These are phyloP conservation scores for Fagopyrum tataricum DNA, from an alignment of 148 eudicot species.

Conservation along the genomic window DNA sequence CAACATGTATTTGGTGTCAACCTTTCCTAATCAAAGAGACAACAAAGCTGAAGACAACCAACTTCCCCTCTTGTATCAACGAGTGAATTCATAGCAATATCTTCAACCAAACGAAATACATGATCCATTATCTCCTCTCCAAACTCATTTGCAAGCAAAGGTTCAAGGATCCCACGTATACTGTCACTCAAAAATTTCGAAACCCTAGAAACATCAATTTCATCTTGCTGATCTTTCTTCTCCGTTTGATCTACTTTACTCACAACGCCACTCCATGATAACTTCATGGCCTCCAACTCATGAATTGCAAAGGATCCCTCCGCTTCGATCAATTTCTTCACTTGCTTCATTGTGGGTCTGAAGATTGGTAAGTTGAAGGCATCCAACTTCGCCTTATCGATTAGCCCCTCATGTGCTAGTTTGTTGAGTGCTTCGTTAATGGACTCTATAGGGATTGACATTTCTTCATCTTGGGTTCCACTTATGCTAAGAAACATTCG, in stretches of 20 bases:
- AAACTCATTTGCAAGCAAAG: neutral
- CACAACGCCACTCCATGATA: neutral
- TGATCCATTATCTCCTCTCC: neutral
- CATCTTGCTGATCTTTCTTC: too few species aligned
- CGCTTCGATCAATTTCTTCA: neutral
- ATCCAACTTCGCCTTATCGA: neutral
- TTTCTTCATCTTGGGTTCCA: neutral
- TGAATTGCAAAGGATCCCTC: neutral
- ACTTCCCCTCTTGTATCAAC: neutral
- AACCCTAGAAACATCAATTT: neutral
- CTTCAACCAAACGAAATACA: neutral
- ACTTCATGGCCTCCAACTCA: neutral
- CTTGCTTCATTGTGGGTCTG: neutral
- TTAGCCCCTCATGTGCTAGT: neutral
- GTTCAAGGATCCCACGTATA: neutral
- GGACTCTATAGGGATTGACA: neutral
- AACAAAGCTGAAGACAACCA: neutral
- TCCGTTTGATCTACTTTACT: neutral
- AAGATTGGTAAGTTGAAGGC: neutral
- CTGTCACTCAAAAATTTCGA: neutral
- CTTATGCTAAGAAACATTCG: neutral
- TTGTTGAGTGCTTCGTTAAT: neutral
- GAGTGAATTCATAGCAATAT: neutral
- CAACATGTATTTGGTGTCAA: too few species aligned
- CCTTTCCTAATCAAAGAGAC: neutral